phyloP scores from a whole-genome alignment of 208 protist genomes.

The Crithidia brevicula region DNA sequence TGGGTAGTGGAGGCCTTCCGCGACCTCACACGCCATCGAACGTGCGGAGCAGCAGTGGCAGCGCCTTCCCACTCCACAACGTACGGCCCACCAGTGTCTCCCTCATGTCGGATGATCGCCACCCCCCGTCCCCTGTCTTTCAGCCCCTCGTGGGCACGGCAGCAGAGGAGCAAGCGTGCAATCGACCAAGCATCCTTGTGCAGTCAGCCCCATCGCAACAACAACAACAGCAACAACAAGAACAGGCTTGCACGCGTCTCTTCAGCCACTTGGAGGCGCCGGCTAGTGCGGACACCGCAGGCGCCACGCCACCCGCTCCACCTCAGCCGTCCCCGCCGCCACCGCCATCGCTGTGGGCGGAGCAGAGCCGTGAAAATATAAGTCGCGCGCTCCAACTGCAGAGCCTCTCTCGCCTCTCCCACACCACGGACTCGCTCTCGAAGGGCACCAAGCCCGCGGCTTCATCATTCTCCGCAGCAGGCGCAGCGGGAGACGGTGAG shows the following conservation, averaged over 20 bases:
- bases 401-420: conserved; percentile 19
- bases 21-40: conserved; percentile 3
- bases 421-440: conserved; percentile 6
- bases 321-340: background rate
- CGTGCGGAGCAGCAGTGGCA: background rate
- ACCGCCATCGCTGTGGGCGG: conserved; percentile 13
- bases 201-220: background rate
- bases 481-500: background rate
- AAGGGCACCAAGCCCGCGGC: background rate
- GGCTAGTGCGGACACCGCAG: background rate
- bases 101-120: conserved; percentile 26
- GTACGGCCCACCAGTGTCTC: conserved; percentile 17
- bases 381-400: conserved; percentile 32
- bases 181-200: conserved; percentile 35
- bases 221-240: background rate
- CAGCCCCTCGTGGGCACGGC: conserved; percentile 32
- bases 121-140: conserved; percentile 28
- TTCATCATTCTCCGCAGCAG: background rate
- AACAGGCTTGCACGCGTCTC: too few relatives aligned
- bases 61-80: conserved; percentile 15
- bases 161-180: conserved; percentile 24
- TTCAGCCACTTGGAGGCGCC: background rate
- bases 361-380: conserved; percentile 42
- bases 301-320: background rate
- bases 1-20: background rate